A percentile compares a stretch with the other conserved stretches of the same genome.
phyloP scores from a whole-genome alignment of 768 basidiomycete genomes.

The Leucogyrophana mollusca region DNA sequence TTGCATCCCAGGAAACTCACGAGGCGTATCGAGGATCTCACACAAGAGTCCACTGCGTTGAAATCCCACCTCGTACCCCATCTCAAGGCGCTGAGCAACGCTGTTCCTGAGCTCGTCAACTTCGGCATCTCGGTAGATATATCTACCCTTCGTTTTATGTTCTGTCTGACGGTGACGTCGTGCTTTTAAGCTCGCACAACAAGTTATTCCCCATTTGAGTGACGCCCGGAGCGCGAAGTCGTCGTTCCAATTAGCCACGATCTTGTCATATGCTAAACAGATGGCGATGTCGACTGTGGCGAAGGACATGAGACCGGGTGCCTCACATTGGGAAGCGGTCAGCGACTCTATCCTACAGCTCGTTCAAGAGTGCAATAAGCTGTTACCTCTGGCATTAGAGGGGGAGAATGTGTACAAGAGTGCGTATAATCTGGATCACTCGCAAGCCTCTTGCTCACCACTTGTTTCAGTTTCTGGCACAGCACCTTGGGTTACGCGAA shows the following conservation, averaged over 20 bases:
- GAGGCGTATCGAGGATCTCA: conserved; percentile 80
- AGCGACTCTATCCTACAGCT: conserved; percentile 67
- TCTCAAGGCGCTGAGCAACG: conserved; percentile 68
- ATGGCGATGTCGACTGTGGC: conserved; percentile 70
- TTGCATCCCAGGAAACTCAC: conserved; percentile 70
- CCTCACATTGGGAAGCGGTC: conserved; percentile 77
- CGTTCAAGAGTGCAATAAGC: conserved; percentile 63
- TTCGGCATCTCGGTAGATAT: conserved; percentile 81
- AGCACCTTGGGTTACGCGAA: conserved; percentile 82
- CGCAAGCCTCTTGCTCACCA: neutral
- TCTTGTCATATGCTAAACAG: conserved; percentile 71
- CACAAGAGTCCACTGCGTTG: conserved; percentile 67
- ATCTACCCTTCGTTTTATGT: neutral
- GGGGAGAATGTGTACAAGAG: conserved; percentile 77
- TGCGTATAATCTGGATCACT: conserved; percentile 34
- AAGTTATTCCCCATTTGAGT: conserved; percentile 81
- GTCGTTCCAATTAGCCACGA: conserved; percentile 70
- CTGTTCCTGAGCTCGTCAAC: conserved; percentile 80
- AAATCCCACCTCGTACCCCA: conserved; percentile 69
- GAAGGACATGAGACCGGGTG: conserved; percentile 63
- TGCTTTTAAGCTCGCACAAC: conserved; percentile 75
- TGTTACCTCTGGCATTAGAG: conserved; percentile 74
- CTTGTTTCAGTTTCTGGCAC: conserved; percentile 59
- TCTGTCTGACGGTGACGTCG: conserved; percentile 3
- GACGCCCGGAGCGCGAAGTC: conserved; percentile 78